Base-by-base conservation (phyloP, 108 stramenopile species). In the Schizochytrium sp. region DNA sequence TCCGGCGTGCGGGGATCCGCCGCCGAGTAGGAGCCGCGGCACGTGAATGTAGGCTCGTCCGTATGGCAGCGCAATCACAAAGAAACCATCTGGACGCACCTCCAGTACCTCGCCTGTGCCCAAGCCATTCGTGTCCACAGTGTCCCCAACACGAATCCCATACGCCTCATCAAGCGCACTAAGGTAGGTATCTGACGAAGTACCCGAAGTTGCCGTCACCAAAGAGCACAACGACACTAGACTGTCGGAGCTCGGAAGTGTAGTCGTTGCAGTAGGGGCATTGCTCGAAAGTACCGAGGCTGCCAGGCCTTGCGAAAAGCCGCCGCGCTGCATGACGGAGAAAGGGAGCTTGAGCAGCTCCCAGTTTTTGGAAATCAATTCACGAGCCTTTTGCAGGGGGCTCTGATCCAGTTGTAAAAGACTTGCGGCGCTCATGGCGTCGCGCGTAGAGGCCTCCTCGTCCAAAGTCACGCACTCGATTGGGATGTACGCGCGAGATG, bases 41-140 rank as follows among this genome's bases (percentile, higher is more conserved):
- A 92, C 89, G 4, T 91, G 60, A 47, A 60, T 91, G 90, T 93
- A 91, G 0, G 92, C 92, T 10, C 87, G 10, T 12, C 19, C 34
- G 28, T 87, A 53, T 18, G 87, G 51, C 5, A 76, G 41, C 14
- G 72, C 87, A 12, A 91, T 47, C 44, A 72, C 89, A 10, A 87
- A 53, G 23, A 28, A 88, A 45, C 87, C 60, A 18, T 53, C 88
- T 12, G 41, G 44, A 34, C n/a, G 14, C 21, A 44, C 12, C 45
- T 57, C 1, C 29, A 21, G 19, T 34, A 88, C 53, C 63, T 44
- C 45, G 60, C 88, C 25, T n/a, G 47, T 10, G 25, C 48, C 60
- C 57, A 88, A 89, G 51, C 58, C 72, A 8, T 83, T 43, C 58
- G 69, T 29, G 60, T 58, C 88, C 58, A 91, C 60, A 5, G 76